Base-by-base conservation (phyloP, 2,329 filamentous ascomycete species). In the Claviceps pazoutovae region DNA sequence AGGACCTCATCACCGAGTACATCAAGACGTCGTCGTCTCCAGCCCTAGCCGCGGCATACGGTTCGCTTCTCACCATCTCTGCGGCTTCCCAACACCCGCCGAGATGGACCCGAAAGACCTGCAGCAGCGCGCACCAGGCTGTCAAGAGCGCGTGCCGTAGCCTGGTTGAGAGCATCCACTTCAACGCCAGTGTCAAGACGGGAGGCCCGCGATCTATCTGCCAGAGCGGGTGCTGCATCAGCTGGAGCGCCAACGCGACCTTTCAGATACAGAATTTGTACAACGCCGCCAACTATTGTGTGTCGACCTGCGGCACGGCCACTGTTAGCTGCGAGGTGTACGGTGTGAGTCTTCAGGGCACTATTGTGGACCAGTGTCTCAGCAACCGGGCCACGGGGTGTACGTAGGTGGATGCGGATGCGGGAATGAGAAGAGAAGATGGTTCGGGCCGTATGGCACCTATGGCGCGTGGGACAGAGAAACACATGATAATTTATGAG, bases 201-300 rank as follows among this genome's bases (percentile, higher is more conserved):
- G 52, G 52, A 11, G 52, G 46, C 9, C 52, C 51, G 2, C 48
- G 52, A 17, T 39, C 38, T n/a, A 49, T 51, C 19, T 54, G 52
- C 49, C 6, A 9, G 8, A 3, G 14, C n/a, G 52, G 52, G 8
- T 54, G 52, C 41, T 54, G 52, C 46, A 46, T 54, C 23, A 51
- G 49, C 46, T 54, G 49, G 52, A 54, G 49, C 41, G 46, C 41
- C 17, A 49, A 54, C 26, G 52, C 52, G 11, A 51, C 41, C 3
- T 54, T 54, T 14, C 16, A 41, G 43, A 11, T 49, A 7, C 16
- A 36, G 19, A 49, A 54, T 16, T 21, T 54, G 26, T 51, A 45
- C 13, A 23, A 37, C 2, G 46, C 49, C 9, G 49, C 52, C n/a
- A 37, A 51, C 34, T 26, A 48, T 21, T 54, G 52, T 34, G 16